A percentile compares a stretch with the other conserved stretches of the same genome.
Evolutionary conservation across 768 basidiomycete genomes (phyloP).

Genomic region (Lactifluus pinguis): DNA sequence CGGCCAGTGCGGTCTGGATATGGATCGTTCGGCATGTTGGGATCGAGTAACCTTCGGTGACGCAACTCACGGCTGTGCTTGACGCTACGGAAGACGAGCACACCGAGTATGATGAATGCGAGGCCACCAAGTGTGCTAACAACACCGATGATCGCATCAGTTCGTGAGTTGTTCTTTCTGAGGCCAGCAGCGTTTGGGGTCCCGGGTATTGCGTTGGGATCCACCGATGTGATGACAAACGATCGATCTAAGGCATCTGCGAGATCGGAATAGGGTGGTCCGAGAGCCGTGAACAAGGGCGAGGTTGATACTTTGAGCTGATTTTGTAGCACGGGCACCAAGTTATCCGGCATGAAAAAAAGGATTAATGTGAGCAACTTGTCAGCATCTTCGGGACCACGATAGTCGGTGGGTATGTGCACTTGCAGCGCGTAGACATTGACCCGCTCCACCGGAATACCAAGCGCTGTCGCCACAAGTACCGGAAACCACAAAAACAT

Average conservation of each 20-base stretch:
- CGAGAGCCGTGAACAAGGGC: slow-evolving; percentile 49
- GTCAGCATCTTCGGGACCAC: slow-evolving; percentile 36
- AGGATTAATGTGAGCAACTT: slow-evolving; percentile 62
- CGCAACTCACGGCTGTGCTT: slow-evolving; percentile 59
- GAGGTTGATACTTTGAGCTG: slow-evolving; percentile 56
- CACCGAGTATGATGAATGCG: slow-evolving; percentile 60
- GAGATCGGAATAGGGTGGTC: slow-evolving; percentile 39
- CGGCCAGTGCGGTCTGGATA: slow-evolving; percentile 46
- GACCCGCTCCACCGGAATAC: slow-evolving; percentile 31
- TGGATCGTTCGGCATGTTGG: slow-evolving; percentile 31
- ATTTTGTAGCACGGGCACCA: slow-evolving; percentile 52
- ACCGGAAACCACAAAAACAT: slow-evolving; percentile 65
- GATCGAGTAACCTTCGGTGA: slow-evolving; percentile 64
- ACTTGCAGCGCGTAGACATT: slow-evolving; percentile 55
- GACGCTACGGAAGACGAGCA: slow-evolving; percentile 61
- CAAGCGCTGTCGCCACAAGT: slow-evolving; percentile 37
- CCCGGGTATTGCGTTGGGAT: slow-evolving; percentile 26
- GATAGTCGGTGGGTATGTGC: slow-evolving; percentile 57
- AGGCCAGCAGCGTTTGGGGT: slow-evolving; percentile 16
- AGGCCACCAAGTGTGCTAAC: slow-evolving; percentile 75
- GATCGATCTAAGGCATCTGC: slow-evolving; percentile 64
- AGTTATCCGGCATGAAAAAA: slow-evolving; percentile 51
- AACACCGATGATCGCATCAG: slow-evolving; percentile 88
- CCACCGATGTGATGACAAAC: slow-evolving; percentile 44
- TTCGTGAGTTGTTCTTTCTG: slow-evolving; percentile 39